Evolutionary conservation across 306 rosid species (phyloP), one percentile per base, ranked within the genome.

Genomic region (Ormosia emarginata): DNA sequence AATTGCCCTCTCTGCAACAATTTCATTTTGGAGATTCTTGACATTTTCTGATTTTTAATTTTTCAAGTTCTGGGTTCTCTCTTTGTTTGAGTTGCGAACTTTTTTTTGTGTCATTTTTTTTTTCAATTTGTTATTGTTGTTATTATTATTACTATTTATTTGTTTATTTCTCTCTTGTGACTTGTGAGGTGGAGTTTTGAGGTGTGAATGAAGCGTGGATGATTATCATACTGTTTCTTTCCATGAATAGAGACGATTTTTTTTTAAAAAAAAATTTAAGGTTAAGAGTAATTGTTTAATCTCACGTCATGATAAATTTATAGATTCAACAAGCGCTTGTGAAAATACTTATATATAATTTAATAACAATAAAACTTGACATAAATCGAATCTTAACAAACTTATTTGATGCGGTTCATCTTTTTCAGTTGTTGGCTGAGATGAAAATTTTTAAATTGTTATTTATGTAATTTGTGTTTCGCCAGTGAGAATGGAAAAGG

Each of bases 1-100:
- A 90, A 89, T 73, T 93, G 98, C 67, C 99, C 99, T 1, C 89
- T 90, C 40, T 93, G 99, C 84, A 91, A 89, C 67, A 83, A 86
- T 84, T 95, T 90, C 83, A 86, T 95, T 61, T 33, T 86, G 84
- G 99, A 95, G 84, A 86, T 95, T 74, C 90, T 95, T 43, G 93
- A 91, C 13, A 90, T 91, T 33, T 93, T 93, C 86, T 93, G 84
- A 94, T n/a, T 15, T 29, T 12, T 4, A 3, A 12, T 17, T 3
- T 58, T 14, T n/a, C 2, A 7, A 13, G 8, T 2, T 68, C 14
- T 70, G 3, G 3, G 10, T 59, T 78, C 61, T 75, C 65, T 9
- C 13, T 40, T 37, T 75, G 32, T 37, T 75, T 58, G n/a, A 6
- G 49, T 13, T 58, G 29, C 50, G 61, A 41, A 32, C 11, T 4